A percentile compares a stretch with the other conserved stretches of the same genome.
phyloP scores from a whole-genome alignment of 75 land plant species.

The Azolla pinnata region DNA sequence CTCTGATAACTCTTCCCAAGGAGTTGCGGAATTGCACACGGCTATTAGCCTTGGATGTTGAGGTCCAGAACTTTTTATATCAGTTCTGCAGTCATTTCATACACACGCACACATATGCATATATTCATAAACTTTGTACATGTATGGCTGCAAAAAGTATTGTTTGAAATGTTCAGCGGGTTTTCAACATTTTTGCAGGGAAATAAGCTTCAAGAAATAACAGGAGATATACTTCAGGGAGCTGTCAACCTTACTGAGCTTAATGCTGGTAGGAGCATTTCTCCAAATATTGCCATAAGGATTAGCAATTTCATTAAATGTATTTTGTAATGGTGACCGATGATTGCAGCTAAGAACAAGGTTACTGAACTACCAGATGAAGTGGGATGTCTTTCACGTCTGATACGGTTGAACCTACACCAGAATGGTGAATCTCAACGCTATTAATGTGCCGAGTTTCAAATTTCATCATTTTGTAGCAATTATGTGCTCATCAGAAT shows the following conservation, averaged over 20 bases:
- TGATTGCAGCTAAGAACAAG: constrained; percentile 52
- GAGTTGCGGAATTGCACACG: constrained; percentile 55
- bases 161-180: too few relatives aligned
- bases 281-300: too few relatives aligned
- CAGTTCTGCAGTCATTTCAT: background rate
- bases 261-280: constrained; percentile 49
- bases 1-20: constrained; percentile 50
- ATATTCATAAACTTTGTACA: background rate
- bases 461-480: background rate
- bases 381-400: constrained; percentile 63
- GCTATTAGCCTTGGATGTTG: constrained; percentile 55
- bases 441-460: too few relatives aligned
- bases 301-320: too few relatives aligned
- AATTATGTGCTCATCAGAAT: too few relatives aligned
- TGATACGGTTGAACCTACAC: constrained; percentile 74
- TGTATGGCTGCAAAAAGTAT: background rate
- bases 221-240: constrained; percentile 43
- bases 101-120: background rate
- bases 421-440: constrained; percentile 62
- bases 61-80: constrained; percentile 33
- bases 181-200: too few relatives aligned
- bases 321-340: too few relatives aligned
- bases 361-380: constrained; percentile 52
- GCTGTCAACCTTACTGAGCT: constrained; percentile 69
- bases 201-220: constrained; percentile 51